A percentile compares a stretch with the other conserved stretches of the same genome.
phyloP scores from a whole-genome alignment of 2,329 filamentous ascomycete species.

The Fusarium sulawesiense region DNA sequence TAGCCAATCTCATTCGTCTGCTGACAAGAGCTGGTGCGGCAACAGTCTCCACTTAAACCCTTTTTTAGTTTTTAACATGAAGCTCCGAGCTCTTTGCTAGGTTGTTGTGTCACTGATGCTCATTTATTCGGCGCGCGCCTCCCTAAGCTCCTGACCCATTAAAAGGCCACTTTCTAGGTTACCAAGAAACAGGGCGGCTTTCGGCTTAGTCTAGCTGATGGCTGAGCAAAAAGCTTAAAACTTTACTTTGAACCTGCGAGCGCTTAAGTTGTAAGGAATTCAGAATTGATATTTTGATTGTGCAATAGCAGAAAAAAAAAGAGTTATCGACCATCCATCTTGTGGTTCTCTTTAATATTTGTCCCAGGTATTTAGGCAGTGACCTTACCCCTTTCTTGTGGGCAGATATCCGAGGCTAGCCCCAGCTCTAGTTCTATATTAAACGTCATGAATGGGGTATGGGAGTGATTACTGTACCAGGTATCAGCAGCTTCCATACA shows the following conservation, averaged over 20 bases:
- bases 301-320: not conserved
- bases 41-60: conserved; percentile 21
- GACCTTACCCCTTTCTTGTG: not conserved
- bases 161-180: conserved; percentile 2
- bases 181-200: conserved; percentile 9
- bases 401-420: not conserved
- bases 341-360: not conserved
- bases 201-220: conserved; percentile 7
- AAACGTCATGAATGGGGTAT: not conserved
- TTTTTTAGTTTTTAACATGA: not conserved
- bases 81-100: conserved; percentile 17
- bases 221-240: conserved; percentile 36
- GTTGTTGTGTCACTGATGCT: conserved; percentile 30
- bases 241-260: conserved; percentile 27
- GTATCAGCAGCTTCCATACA: not conserved
- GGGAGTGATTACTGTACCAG: not conserved
- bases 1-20: not conserved
- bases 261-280: not conserved
- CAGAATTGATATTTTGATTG: not conserved
- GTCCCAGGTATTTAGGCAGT: not conserved
- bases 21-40: conserved; percentile 6
- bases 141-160: conserved; percentile 14
- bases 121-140: conserved; percentile 28
- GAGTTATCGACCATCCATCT: not conserved
- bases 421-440: not conserved